A percentile compares a stretch with the other conserved stretches of the same genome.
These are phyloP conservation scores for Nitzschia sp. DNA, from an alignment of 108 stramenopile species.

Conservation along the genomic window DNA sequence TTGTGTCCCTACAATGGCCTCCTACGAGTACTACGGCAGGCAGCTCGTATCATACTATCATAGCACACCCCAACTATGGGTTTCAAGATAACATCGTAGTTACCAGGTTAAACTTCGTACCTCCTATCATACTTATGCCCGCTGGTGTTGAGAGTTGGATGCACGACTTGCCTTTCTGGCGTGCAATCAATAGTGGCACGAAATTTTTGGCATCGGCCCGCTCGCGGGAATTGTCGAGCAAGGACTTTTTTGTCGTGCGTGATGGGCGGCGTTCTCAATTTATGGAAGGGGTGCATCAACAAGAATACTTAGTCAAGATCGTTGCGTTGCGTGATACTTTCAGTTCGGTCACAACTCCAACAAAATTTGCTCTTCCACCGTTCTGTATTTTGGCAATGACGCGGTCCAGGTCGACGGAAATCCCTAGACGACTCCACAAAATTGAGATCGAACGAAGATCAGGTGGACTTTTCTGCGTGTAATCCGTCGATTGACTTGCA, in stretches of 20 bases:
- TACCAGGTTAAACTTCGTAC: too few species aligned
- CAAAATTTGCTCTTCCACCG: not conserved
- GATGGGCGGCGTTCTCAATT: not conserved
- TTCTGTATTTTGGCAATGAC: conserved; percentile 5
- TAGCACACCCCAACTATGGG: too few species aligned
- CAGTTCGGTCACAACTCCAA: not conserved
- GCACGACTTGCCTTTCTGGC: too few species aligned
- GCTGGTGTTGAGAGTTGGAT: too few species aligned
- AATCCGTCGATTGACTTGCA: not conserved
- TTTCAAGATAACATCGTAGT: too few species aligned
- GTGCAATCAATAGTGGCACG: too few species aligned
- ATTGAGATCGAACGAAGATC: not conserved
- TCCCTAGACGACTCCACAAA: conserved; percentile 12
- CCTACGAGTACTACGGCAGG: too few species aligned
- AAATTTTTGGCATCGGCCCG: not conserved
- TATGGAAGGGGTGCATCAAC: not conserved
- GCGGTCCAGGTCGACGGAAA: not conserved
- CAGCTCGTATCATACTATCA: too few species aligned
- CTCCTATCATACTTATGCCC: too few species aligned
- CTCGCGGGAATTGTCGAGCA: not conserved
- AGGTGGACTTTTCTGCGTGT: not conserved
- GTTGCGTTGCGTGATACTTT: not conserved
- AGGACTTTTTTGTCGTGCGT: not conserved
- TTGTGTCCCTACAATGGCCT: too few species aligned
- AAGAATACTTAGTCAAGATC: not conserved